Percentiles rank a stretch among this genome's conserved stretches.
Conservation (phyloP, 306 rosid genomes). For the Comarum palustre region DNA sequence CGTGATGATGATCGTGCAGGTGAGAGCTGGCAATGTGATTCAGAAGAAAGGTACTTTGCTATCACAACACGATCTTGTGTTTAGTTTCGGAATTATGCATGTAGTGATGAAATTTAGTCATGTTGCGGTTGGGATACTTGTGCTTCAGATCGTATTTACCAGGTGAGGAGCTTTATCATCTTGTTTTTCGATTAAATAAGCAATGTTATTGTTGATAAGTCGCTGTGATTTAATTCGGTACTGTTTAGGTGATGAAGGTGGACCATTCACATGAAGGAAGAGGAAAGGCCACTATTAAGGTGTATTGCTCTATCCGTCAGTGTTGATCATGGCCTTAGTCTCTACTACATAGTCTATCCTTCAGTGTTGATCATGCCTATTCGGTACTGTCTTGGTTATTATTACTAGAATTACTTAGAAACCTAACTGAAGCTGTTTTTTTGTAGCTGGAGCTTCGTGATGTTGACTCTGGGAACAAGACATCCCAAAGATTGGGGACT, state of each 20-base stretch:
- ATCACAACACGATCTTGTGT: neutral
- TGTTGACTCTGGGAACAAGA: conserved; percentile 74
- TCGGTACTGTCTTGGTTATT: neutral
- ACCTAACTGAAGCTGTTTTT: neutral
- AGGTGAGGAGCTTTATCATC: conserved; percentile 38
- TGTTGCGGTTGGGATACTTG: conserved; percentile 12
- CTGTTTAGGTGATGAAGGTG: conserved; percentile 68
- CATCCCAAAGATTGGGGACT: conserved; percentile 61
- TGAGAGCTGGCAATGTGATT: conserved; percentile 72
- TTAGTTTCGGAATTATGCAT: neutral
- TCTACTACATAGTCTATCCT: no score
- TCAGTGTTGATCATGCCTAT: neutral
- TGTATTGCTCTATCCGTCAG: conserved; percentile 11
- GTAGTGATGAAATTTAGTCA: conserved; percentile 21
- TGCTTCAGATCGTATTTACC: conserved; percentile 67
- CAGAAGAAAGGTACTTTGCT: conserved; percentile 60
- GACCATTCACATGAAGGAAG: conserved; percentile 97
- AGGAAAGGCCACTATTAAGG: conserved; percentile 95
- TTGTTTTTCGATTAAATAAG: neutral
- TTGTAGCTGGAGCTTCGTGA: conserved; percentile 90
- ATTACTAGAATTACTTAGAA: neutral
- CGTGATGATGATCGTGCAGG: conserved; percentile 36
- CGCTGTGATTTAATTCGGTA: neutral
- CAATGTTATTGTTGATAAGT: neutral
- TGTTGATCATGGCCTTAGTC: no score